Evolutionary conservation across 768 basidiomycete species (phyloP).

Genomic region (Tylopilus felleus): DNA sequence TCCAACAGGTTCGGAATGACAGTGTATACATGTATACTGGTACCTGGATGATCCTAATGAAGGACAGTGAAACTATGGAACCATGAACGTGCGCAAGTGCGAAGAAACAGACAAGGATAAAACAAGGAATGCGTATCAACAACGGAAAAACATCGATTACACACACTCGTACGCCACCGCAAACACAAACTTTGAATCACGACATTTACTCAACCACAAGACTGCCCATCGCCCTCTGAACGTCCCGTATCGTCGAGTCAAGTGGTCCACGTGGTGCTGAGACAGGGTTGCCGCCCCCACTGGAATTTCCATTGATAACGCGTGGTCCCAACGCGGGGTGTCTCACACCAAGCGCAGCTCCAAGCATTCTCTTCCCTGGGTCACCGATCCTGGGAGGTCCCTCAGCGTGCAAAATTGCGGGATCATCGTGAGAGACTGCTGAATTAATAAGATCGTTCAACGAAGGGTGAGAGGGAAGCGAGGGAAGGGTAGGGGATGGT

Average conservation of each 20-base stretch:
- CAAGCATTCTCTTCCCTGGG: constrained; percentile 87
- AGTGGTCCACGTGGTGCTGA: constrained; percentile 35
- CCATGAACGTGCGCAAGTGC: constrained; percentile 11
- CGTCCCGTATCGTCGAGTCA: constrained; percentile 60
- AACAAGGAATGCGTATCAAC: constrained; percentile 21
- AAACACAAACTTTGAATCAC: constrained; percentile 13
- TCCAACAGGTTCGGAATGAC: constrained; percentile 1
- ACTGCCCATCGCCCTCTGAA: constrained; percentile 74
- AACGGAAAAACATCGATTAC: constrained; percentile 19
- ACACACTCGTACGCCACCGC: constrained; percentile 18
- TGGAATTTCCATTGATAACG: constrained; percentile 41
- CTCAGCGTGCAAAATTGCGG: constrained; percentile 55
- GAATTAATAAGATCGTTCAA: constrained; percentile 82
- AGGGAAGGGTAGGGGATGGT: constrained; percentile 80
- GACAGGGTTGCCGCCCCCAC: constrained; percentile 32
- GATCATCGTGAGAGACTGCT: constrained; percentile 55
- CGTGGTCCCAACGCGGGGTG: constrained; percentile 72
- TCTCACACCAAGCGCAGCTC: constrained; percentile 78
- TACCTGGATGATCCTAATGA: constrained; percentile 27
- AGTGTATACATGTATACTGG: constrained; percentile 22
- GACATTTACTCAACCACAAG: constrained; percentile 65
- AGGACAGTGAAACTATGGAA: constrained; percentile 26
- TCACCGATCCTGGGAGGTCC: constrained; percentile 83
- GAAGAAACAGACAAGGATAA: constrained; percentile 17
- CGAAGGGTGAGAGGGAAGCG: constrained; percentile 77